phyloP scores from a whole-genome alignment of 108 stramenopile genomes.

The Conticribra guillardii region DNA sequence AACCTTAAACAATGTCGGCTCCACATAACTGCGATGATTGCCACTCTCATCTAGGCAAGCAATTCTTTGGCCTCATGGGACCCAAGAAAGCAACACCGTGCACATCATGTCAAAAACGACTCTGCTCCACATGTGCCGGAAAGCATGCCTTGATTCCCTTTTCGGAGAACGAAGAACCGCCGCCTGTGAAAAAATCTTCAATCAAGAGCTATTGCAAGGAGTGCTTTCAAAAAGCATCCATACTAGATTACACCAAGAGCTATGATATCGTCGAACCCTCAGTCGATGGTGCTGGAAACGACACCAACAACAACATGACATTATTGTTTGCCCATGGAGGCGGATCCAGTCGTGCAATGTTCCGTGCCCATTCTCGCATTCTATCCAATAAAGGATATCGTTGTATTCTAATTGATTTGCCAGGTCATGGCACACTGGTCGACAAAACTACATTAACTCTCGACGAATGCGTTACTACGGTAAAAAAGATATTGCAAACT shows the following conservation, averaged over 20 bases:
- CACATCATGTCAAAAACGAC: conserved; percentile 1
- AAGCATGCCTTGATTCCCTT: conserved; percentile 35
- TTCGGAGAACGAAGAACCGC: conserved; percentile 5
- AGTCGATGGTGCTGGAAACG: too few relatives aligned
- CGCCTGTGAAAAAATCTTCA: conserved; percentile 20
- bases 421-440: conserved; percentile 58
- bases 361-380: conserved; percentile 30
- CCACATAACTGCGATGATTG: conserved; percentile 32
- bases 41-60: conserved; percentile 8
- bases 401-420: conserved; percentile 46
- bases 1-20: too few relatives aligned
- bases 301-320: conserved; percentile 13
- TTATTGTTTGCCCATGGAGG: conserved; percentile 55
- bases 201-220: conserved; percentile 46
- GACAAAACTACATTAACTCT: conserved; percentile 48
- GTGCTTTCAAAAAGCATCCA: conserved; percentile 51
- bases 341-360: conserved; percentile 47
- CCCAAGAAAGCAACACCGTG: background rate
- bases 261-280: conserved; percentile 46
- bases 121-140: conserved; percentile 19
- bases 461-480: conserved; percentile 42
- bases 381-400: conserved; percentile 19
- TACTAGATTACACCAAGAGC: conserved; percentile 47
- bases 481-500: conserved; percentile 34
- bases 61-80: conserved; percentile 8